phyloP scores from a whole-genome alignment of 345 rosid species.

The Pugionium cornutum region DNA sequence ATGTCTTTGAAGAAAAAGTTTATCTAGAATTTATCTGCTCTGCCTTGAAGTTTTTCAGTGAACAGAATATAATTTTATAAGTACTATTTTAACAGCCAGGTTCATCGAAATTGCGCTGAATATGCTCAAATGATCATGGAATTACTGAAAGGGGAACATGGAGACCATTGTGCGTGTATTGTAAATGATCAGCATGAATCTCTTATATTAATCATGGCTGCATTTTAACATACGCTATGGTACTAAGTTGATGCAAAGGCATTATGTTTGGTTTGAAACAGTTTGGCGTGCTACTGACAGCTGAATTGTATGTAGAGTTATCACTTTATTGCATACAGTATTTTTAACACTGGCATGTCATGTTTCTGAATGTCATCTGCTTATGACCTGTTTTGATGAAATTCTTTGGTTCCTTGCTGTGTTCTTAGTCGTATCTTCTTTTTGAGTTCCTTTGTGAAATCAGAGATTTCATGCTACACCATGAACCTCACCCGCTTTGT shows the following conservation, averaged over 20 bases:
- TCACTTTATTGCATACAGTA: not conserved
- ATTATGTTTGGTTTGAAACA: constrained; percentile 22
- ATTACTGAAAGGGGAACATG: constrained; percentile 19
- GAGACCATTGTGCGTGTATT: constrained; percentile 26
- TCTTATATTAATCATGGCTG: constrained; percentile 9
- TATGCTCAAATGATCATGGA: constrained; percentile 18
- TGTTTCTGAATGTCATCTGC: constrained; percentile 12
- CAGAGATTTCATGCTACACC: constrained; percentile 12
- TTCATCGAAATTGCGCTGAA: not conserved
- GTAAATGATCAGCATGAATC: constrained; percentile 17
- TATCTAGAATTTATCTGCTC: not conserved
- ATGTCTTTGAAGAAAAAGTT: constrained; percentile 26
- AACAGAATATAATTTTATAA: not conserved
- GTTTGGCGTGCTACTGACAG: constrained; percentile 20
- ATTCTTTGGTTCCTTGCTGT: constrained; percentile 10
- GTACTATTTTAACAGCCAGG: not conserved
- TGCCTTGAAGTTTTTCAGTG: not conserved
- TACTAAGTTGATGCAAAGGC: constrained; percentile 20
- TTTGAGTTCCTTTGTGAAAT: constrained; percentile 4
- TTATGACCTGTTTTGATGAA: constrained; percentile 8
- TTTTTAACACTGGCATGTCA: not conserved
- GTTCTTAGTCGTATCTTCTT: not conserved
- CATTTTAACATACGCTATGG: not conserved
- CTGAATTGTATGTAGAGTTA: constrained; percentile 3
- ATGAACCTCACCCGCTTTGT: constrained; percentile 16